These are phyloP conservation scores for Dothideomycetes sp. DNA, from an alignment of 2,329 filamentous ascomycete genomes.

Conservation along the genomic window DNA sequence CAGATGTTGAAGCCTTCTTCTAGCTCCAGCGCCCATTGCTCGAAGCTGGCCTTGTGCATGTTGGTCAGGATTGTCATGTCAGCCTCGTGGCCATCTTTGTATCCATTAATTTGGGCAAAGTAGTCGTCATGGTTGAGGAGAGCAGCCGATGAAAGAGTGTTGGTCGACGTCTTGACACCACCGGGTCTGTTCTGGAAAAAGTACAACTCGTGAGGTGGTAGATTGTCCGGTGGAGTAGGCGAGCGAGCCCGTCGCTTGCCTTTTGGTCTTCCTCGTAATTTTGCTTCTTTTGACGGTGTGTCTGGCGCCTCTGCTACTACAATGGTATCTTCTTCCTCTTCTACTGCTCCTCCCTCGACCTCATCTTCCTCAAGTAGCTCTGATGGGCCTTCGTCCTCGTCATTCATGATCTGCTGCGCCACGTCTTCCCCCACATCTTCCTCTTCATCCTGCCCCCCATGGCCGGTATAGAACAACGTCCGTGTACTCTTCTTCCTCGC, in stretches of 20 bases:
- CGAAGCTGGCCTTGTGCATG: slow-evolving; percentile 70
- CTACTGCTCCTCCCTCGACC: too few species aligned
- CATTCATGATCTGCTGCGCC: slow-evolving; percentile 55
- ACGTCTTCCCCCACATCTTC: slow-evolving; percentile 57
- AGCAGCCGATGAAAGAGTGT: slow-evolving; percentile 62
- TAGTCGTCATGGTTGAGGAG: slow-evolving; percentile 89
- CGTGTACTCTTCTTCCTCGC: slow-evolving; percentile 76
- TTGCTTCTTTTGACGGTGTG: slow-evolving; percentile 34
- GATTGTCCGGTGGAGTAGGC: slow-evolving; percentile 67
- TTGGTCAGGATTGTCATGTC: slow-evolving; percentile 63
- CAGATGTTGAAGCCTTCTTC: slow-evolving; percentile 79
- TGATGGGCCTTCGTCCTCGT: slow-evolving; percentile 14
- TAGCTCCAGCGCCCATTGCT: slow-evolving; percentile 89
- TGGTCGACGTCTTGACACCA: slow-evolving; percentile 72
- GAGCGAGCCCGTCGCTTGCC: slow-evolving; percentile 48
- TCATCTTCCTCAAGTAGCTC: slow-evolving; percentile 16
- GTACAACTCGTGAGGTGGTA: slow-evolving; percentile 83
- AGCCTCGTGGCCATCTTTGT: slow-evolving; percentile 55
- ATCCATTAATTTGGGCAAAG: slow-evolving; percentile 56
- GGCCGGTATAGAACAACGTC: slow-evolving; percentile 58
- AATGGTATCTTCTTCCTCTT: not conserved
- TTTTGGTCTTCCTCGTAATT: slow-evolving; percentile 40
- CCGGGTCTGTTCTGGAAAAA: slow-evolving; percentile 87
- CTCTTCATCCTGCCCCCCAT: slow-evolving; percentile 54
- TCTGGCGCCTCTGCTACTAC: slow-evolving; percentile 31